Percentiles rank a stretch among this genome's conserved stretches.
These are phyloP conservation scores for Fusarium luffae DNA, from an alignment of 2,329 filamentous ascomycete genomes.

Conservation along the genomic window DNA sequence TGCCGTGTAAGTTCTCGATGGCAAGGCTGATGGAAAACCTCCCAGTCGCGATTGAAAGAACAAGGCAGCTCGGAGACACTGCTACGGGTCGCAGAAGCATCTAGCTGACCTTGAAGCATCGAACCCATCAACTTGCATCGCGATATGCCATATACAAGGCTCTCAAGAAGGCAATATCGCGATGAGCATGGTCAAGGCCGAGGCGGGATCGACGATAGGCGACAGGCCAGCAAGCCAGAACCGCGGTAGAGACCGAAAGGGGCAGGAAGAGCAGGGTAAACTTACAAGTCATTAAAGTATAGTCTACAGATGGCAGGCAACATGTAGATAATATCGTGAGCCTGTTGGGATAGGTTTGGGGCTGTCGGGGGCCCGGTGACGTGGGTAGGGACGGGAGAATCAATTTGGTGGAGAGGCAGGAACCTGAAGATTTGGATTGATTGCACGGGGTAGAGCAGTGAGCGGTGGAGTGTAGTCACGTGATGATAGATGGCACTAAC, in stretches of 20 bases:
- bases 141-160: constrained; percentile 40
- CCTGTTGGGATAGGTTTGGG: constrained; percentile 43
- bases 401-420: constrained; percentile 50
- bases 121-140: constrained; percentile 51
- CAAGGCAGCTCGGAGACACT: constrained; percentile 36
- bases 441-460: constrained; percentile 42
- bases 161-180: constrained; percentile 49
- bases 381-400: constrained; percentile 50
- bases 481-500: constrained; percentile 14
- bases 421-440: constrained; percentile 54
- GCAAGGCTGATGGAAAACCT: constrained; percentile 59
- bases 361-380: constrained; percentile 45
- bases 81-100: constrained; percentile 45
- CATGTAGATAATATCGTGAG: constrained; percentile 43
- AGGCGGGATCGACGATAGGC: constrained; percentile 53
- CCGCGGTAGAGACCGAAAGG: constrained; percentile 43
- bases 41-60: constrained; percentile 57
- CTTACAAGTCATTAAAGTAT: constrained; percentile 65
- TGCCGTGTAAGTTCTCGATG: constrained; percentile 56
- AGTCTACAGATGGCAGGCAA: constrained; percentile 52
- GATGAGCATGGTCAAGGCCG: constrained; percentile 49
- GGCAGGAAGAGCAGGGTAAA: constrained; percentile 48
- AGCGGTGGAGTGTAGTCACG: constrained; percentile 30
- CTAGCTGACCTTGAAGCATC: constrained; percentile 49
- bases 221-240: constrained; percentile 51